Evolutionary conservation across 176 grass and related monocot genomes (phyloP).

Genomic region (Tillandsia fasciculata): DNA sequence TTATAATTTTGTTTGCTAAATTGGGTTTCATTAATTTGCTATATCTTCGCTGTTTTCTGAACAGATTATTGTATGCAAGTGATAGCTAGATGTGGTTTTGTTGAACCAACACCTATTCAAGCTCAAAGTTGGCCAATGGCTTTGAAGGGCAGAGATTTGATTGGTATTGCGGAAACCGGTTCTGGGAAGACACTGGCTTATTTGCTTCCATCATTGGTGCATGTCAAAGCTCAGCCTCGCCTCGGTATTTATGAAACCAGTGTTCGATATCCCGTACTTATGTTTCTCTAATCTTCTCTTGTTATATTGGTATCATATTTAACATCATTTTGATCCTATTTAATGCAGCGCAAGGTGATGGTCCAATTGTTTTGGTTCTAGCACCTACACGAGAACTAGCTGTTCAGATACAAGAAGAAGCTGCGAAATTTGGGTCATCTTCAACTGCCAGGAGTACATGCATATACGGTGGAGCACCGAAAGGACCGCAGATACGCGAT

Average conservation of each 20-base stretch:
- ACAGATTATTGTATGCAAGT: constrained; percentile 73
- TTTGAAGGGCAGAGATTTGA: constrained; percentile 87
- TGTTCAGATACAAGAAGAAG: constrained; percentile 94
- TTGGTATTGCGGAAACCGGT: constrained; percentile 93
- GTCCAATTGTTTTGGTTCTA: constrained; percentile 76
- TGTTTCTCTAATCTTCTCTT: not conserved
- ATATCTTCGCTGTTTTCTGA: not conserved
- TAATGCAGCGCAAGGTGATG: constrained; percentile 63
- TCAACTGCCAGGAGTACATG: constrained; percentile 72
- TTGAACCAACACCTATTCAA: constrained; percentile 89
- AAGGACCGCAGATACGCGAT: constrained; percentile 90
- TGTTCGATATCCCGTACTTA: not conserved
- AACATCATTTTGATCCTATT: constrained; percentile 13
- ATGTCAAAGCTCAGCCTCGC: constrained; percentile 80
- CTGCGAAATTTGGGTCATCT: constrained; percentile 75
- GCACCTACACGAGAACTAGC: constrained; percentile 95
- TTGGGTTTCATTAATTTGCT: not conserved
- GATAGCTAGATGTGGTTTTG: constrained; percentile 60
- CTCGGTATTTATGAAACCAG: constrained; percentile 32
- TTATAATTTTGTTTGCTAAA: not conserved
- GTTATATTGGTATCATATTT: not conserved
- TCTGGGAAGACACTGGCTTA: constrained; percentile 93
- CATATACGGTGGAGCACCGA: constrained; percentile 82
- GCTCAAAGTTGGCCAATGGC: constrained; percentile 98
- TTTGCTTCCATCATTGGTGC: constrained; percentile 72